A percentile compares a stretch with the other conserved stretches of the same genome.
phyloP scores from a whole-genome alignment of 176 grass and related monocot genomes.

The Hyparrhenia diplandra region DNA sequence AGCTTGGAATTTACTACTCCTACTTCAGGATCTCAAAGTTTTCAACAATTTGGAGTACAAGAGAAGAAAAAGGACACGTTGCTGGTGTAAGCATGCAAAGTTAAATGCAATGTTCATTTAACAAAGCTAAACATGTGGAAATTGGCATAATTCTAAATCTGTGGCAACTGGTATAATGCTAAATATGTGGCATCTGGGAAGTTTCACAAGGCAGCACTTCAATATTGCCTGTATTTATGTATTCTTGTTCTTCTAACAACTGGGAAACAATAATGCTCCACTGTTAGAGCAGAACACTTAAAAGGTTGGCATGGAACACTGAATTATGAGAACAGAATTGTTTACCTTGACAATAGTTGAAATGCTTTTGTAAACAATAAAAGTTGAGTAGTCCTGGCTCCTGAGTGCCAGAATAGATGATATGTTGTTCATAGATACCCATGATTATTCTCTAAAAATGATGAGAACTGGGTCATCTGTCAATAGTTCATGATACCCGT shows the following conservation, averaged over 20 bases:
- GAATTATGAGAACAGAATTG: neutral
- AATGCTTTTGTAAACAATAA: neutral
- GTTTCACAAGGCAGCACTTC: neutral
- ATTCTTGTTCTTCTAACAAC: neutral
- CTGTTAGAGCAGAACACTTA: neutral
- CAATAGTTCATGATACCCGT: neutral
- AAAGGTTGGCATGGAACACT: neutral
- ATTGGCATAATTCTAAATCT: too few species aligned
- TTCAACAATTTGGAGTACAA: neutral
- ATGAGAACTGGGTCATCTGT: conserved; percentile 10
- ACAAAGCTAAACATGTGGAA: neutral
- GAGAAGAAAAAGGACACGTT: neutral
- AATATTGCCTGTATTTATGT: neutral
- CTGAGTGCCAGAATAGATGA: neutral
- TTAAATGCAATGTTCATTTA: neutral
- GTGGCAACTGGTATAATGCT: too few species aligned
- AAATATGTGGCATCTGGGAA: neutral
- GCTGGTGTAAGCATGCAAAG: neutral
- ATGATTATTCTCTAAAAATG: conserved; percentile 12
- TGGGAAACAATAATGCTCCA: neutral
- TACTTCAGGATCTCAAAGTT: neutral
- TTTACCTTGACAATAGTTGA: conserved; percentile 29
- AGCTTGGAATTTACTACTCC: neutral
- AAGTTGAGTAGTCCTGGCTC: neutral
- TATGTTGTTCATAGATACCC: neutral